These are phyloP conservation scores for Fusarium falciforme DNA, from an alignment of 2,329 filamentous ascomycete genomes.

Conservation along the genomic window DNA sequence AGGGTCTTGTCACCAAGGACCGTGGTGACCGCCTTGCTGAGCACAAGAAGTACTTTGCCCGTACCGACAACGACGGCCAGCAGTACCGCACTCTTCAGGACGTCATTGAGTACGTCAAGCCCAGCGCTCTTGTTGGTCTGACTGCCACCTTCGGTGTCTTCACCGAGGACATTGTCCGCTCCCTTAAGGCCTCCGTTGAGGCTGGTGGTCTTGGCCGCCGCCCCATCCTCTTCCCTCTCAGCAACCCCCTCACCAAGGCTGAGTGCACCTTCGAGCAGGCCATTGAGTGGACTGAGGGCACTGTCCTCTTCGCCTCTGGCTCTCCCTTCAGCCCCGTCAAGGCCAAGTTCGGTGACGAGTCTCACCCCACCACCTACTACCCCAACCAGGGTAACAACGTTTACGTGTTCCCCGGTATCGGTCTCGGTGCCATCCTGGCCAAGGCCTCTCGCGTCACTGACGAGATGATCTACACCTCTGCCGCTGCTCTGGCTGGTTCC, in stretches of 20 bases:
- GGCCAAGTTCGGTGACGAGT: constrained; percentile 67
- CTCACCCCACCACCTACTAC: constrained; percentile 73
- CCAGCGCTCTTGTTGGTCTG: constrained; percentile 92
- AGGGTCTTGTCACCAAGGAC: constrained; percentile 92
- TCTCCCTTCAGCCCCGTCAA: constrained; percentile 86
- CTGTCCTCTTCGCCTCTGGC: constrained; percentile 92
- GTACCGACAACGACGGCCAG: constrained; percentile 71
- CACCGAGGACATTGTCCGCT: constrained; percentile 84
- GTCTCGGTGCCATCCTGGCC: constrained; percentile 90
- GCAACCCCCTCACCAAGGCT: constrained; percentile 95
- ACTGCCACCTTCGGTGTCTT: constrained; percentile 96
- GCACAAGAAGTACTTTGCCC: constrained; percentile 82
- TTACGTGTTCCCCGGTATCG: constrained; percentile 97
- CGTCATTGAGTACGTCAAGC: constrained; percentile 94
- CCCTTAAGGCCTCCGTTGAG: constrained; percentile 73
- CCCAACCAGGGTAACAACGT: constrained; percentile 87
- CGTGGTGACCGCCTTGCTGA: constrained; percentile 93
- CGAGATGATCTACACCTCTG: constrained; percentile 96
- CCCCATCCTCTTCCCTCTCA: constrained; percentile 95
- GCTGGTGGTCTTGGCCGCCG: constrained; percentile 75
- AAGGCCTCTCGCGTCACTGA: constrained; percentile 90
- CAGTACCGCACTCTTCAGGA: constrained; percentile 86
- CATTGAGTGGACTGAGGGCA: constrained; percentile 89
- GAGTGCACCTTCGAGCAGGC: constrained; percentile 98
- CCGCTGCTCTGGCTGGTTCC: constrained; percentile 80